Evolutionary conservation across 2,329 filamentous ascomycete genomes (phyloP).

Genomic region (Fusarium sp.): DNA sequence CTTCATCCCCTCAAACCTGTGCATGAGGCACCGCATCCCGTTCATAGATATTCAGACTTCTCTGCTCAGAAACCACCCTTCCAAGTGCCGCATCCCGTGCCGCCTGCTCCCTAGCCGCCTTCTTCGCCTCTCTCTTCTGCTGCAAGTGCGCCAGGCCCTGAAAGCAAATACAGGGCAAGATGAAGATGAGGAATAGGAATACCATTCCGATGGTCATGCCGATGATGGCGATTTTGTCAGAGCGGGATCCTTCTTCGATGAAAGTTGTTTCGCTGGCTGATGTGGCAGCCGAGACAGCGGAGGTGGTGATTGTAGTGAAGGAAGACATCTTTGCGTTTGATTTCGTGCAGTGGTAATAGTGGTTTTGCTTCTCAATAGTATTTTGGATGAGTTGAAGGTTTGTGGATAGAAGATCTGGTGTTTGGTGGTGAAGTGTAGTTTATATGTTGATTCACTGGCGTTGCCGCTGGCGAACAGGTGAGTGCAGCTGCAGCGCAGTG

Average conservation of each 20-base stretch:
- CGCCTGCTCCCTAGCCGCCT: background rate
- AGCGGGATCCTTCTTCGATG: background rate
- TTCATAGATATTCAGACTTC: background rate
- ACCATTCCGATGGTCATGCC: conserved; percentile 3
- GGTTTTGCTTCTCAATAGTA: background rate
- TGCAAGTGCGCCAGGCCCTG: conserved; percentile 10
- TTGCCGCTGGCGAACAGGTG: background rate
- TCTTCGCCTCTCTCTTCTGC: conserved; percentile 2
- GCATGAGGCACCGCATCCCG: background rate
- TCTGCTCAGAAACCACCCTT: background rate
- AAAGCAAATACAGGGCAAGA: conserved; percentile 20
- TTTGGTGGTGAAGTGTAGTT: background rate
- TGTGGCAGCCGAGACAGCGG: background rate
- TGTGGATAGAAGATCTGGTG: background rate
- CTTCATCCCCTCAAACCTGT: background rate
- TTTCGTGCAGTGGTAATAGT: background rate
- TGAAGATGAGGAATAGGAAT: conserved; percentile 8
- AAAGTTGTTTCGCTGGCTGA: background rate
- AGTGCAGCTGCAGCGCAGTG: background rate
- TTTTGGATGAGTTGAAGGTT: background rate
- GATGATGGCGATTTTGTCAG: background rate
- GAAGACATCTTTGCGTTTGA: conserved; percentile 17
- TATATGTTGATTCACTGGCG: background rate
- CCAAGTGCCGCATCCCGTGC: too few species aligned
- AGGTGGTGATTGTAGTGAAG: conserved; percentile 8